Evolutionary conservation across 2,329 filamentous ascomycete species (phyloP).

Genomic region (Beauveria sp.): DNA sequence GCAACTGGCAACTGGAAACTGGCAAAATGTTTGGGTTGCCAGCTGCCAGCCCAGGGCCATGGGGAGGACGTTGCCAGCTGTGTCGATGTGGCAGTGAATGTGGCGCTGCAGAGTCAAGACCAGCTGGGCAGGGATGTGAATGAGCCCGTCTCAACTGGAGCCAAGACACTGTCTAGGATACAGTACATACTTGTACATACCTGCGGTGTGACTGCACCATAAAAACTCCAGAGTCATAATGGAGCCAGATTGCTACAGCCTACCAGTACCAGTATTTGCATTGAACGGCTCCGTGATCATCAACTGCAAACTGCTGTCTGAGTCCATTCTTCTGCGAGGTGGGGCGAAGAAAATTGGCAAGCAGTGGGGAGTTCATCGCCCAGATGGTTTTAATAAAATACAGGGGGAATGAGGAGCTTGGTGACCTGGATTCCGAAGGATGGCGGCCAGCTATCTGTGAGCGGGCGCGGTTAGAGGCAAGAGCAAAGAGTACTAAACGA

Average conservation of each 20-base stretch:
- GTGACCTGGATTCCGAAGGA: background rate
- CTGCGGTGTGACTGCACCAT: background rate
- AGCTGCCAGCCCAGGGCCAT: background rate
- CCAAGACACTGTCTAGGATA: background rate
- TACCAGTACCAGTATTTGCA: no score
- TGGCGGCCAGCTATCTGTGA: background rate
- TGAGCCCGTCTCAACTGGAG: background rate
- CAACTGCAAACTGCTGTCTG: background rate
- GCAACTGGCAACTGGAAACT: background rate
- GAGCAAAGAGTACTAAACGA: background rate
- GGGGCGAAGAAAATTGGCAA: background rate
- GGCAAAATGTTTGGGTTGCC: no score
- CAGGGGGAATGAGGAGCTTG: background rate
- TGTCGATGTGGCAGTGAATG: conserved; percentile 2
- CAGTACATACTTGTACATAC: background rate
- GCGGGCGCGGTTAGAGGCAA: background rate
- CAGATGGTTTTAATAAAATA: background rate
- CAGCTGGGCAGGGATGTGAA: conserved; percentile 5
- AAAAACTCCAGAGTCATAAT: background rate
- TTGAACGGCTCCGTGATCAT: background rate
- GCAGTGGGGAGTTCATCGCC: background rate
- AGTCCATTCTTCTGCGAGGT: background rate
- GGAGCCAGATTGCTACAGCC: background rate
- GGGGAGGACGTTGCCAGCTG: background rate
- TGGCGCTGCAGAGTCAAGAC: background rate